These are phyloP conservation scores for Spathaspora sp. DNA, from an alignment of 1,139 yeast species.

Conservation along the genomic window DNA sequence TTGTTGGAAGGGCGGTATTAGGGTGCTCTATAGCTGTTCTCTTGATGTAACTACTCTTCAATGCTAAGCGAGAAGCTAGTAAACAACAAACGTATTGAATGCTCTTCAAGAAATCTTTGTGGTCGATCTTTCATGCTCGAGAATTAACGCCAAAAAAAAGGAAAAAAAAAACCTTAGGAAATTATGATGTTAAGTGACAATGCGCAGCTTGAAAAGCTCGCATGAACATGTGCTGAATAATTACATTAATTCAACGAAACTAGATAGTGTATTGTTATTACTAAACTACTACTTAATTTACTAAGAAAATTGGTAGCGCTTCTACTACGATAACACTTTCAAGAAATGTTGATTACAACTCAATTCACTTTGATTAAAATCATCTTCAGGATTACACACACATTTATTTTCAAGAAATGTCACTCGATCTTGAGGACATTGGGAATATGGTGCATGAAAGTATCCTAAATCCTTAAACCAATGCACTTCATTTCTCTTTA, in stretches of 20 bases:
- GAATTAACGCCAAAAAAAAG: neutral
- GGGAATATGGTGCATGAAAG: constrained; percentile 33
- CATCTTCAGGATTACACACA: constrained; percentile 32
- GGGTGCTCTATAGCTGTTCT: too few relatives aligned
- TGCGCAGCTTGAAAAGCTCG: too few relatives aligned
- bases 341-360: constrained; percentile 35
- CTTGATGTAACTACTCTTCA: neutral
- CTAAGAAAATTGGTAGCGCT: too few relatives aligned
- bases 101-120: neutral
- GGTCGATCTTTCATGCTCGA: neutral
- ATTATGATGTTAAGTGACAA: too few relatives aligned
- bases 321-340: neutral
- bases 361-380: constrained; percentile 25
- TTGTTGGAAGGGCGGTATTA: too few relatives aligned
- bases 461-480: constrained; percentile 38
- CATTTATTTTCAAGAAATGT: constrained; percentile 22
- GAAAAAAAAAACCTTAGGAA: neutral
- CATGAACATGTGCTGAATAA: too few relatives aligned
- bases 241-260: too few relatives aligned
- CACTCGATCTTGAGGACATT: constrained; percentile 28
- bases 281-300: too few relatives aligned
- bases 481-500: constrained; percentile 24
- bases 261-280: too few relatives aligned
- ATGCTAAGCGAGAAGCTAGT: neutral
- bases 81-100: neutral